These are phyloP conservation scores for Boletellus dicymbophilus DNA, from an alignment of 1,284 basidiomycete species.

Conservation along the genomic window DNA sequence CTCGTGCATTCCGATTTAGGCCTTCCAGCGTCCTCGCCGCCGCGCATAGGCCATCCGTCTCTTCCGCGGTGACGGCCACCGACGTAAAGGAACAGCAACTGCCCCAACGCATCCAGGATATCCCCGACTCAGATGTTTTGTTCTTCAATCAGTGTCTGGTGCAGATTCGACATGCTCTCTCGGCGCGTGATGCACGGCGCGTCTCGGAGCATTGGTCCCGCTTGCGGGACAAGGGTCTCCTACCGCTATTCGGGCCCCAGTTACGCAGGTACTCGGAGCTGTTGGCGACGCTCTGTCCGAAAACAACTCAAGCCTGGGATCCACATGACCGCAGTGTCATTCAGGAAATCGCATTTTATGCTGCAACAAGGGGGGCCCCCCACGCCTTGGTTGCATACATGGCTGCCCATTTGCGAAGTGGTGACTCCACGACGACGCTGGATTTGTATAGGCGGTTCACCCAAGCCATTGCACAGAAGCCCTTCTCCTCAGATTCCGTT, in stretches of 20 bases:
- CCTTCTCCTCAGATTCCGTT: conserved; percentile 13
- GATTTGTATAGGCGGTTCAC: conserved; percentile 48
- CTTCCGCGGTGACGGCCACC: conserved; percentile 2
- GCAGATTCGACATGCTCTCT: conserved; percentile 38
- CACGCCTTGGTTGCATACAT: conserved; percentile 53
- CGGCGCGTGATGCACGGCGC: conserved; percentile 32
- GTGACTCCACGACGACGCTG: conserved; percentile 44
- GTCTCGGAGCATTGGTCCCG: conserved; percentile 44
- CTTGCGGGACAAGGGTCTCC: conserved; percentile 44
- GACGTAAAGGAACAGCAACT: conserved; percentile 9
- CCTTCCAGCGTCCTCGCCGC: conserved; percentile 15
- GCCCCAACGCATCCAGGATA: conserved; percentile 13
- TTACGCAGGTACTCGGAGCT: conserved; percentile 40
- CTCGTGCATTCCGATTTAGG: conserved; percentile 18
- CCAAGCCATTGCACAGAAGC: conserved; percentile 25
- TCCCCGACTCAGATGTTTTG: conserved; percentile 34
- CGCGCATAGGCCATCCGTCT: conserved; percentile 1
- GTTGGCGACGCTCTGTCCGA: conserved; percentile 34
- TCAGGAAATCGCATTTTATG: conserved; percentile 51
- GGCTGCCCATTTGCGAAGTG: conserved; percentile 43
- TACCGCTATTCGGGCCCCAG: conserved; percentile 46
- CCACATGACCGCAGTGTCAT: conserved; percentile 32
- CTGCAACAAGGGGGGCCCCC: conserved; percentile 41
- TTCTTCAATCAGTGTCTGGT: conserved; percentile 38
- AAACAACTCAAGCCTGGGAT: conserved; percentile 23